Base-by-base conservation (phyloP, 2,329 filamentous ascomycete species). In the Plenodomus biglobosus region DNA sequence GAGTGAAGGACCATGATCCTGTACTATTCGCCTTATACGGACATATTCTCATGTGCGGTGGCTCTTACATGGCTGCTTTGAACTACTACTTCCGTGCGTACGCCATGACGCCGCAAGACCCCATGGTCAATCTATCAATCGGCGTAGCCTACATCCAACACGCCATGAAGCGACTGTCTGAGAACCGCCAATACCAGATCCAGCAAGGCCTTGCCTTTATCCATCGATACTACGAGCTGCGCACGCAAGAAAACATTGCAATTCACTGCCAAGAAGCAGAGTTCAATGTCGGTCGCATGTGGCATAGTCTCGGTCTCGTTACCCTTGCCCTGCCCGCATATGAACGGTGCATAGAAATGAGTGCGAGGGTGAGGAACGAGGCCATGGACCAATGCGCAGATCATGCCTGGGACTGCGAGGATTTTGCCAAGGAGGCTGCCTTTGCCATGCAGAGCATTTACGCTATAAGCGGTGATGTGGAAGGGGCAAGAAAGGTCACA, bases 121-220 rank as follows among this genome's bases (percentile, higher is more conserved):
- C 87, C 0, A 84, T 89, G 61, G 82, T 96, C 55, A 87, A 90
- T 53, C 80, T 99, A 10, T 88, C 84, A 59, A 85, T 96, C 19
- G 91, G 86, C 8, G 52, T 70, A 2, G 62, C 86, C 22, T 97
- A 96, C 69, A 82, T 96, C 34, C 90, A 96, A 69, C 88, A 94
- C 68, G 86, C 88, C 0, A 81, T 96, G 64, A 96, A 97, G 70
- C 83, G 92, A 2, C 90, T 95, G 70, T 85, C 87, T 0, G 90
- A 92, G 40, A 97, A 97, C 67, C 80, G 94, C 1, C 92, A 97
- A 66, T 92, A 89, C 65, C 83, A 91, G 35, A 84, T 96, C 36
- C 79, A 90, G 55, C 92, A 97, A 69, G 94, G 91, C 0, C 80
- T 96, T 42, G 78, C 85, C 0, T 96, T 96, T 62, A 73, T 97